Evolutionary conservation across 169 alveolate species (phyloP).

Genomic region (Babesia bigemina): DNA sequence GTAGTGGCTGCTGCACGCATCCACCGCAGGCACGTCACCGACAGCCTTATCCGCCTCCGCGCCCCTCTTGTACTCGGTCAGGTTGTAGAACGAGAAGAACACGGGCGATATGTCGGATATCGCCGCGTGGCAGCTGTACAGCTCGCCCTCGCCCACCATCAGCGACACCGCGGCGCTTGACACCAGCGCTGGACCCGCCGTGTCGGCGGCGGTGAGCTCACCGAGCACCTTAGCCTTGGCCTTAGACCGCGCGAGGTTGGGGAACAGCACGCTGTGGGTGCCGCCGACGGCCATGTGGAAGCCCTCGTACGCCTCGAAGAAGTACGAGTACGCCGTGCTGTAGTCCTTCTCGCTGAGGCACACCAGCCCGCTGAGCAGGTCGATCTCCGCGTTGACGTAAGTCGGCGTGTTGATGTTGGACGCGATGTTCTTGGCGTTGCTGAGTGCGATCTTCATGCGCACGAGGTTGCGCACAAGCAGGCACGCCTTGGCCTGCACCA

Average conservation of each 20-base stretch:
- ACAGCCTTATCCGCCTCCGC: neutral
- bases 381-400: slow-evolving; percentile 92
- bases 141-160: slow-evolving; percentile 63
- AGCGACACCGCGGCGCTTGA: slow-evolving; percentile 31
- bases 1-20: slow-evolving; percentile 55
- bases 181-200: slow-evolving; percentile 42
- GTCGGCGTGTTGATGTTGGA: slow-evolving; percentile 94
- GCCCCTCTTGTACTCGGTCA: slow-evolving; percentile 29
- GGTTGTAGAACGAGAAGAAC: slow-evolving; percentile 62
- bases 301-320: slow-evolving; percentile 95
- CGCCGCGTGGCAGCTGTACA: slow-evolving; percentile 71
- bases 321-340: slow-evolving; percentile 92
- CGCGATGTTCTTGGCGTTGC: slow-evolving; percentile 93
- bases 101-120: slow-evolving; percentile 69
- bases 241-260: slow-evolving; percentile 68
- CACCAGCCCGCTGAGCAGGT: slow-evolving; percentile 86
- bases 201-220: slow-evolving; percentile 36
- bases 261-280: slow-evolving; percentile 71
- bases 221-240: slow-evolving; percentile 51
- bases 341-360: slow-evolving; percentile 87
- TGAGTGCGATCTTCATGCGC: slow-evolving; percentile 91
- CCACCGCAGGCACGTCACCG: slow-evolving; percentile 10
- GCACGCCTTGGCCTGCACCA: slow-evolving; percentile 91
- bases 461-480: slow-evolving; percentile 89
- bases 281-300: slow-evolving; percentile 83